Base-by-base conservation (phyloP, 106 monocot genomes). In the Apostasia shenzhenica region DNA sequence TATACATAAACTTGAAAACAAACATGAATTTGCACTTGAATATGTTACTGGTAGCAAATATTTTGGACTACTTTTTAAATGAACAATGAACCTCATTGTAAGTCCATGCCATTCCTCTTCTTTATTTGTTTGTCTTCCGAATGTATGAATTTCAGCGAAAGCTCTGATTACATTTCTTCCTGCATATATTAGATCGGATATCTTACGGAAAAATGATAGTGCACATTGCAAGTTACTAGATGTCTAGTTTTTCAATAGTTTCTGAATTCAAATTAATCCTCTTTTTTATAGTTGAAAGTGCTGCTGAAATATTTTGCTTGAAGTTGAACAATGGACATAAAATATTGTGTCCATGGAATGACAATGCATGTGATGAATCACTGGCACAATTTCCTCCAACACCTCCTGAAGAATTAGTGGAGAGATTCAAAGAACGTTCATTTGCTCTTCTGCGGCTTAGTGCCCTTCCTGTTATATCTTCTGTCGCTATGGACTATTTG, bases 291-390 rank as follows among this genome's bases (percentile, higher is more conserved):
- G 99, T 99, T 90, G 93, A 99, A 74, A 90, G 93, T 69, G 99
- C 93, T 60, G 99, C 93, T 71, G 80, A 89, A 71, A 93, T 99
- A 14, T 93, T 99, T 83, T 93, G 93, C 67, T 81, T 99, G 75
- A 99, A 99, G 77, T 74, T 99, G 41, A 83, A 99, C 59, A 93
- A 50, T 76, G 89, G 99, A 14, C 99, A 99, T 73, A 99, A 93
- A 41, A 54, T 85, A 47, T 67, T 90, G 39, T 99, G 99, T 66
- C 99, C 99, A 45, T 99, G 99, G 99, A 93, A 78, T 47, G 82
- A 99, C 68, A 99, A 99, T 76, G 79, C 71, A 64, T 99, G 99
- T 78, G 99, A 99, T 72, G 99, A 90, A 75, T 68, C 82, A 69
- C 55, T 93, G 48, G 83, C 87, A 45, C 39, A 73, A 2, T 93